These are phyloP conservation scores for Zygoascus hellenicus DNA, from an alignment of 1,139 yeast genomes.

Conservation along the genomic window DNA sequence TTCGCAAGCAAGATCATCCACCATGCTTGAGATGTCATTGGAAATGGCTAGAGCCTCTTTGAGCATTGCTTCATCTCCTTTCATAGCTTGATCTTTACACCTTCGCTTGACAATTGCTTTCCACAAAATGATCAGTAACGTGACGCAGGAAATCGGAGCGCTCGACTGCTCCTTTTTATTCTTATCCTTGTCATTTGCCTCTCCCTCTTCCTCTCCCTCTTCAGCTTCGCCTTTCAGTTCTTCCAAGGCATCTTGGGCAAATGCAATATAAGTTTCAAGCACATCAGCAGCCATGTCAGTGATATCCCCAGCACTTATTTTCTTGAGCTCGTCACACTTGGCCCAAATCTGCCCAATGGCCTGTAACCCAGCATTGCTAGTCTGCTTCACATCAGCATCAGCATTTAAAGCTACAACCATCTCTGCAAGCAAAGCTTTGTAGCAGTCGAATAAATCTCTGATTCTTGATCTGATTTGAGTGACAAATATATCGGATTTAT, in stretches of 20 bases:
- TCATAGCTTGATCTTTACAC: not conserved
- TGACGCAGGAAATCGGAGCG: too few relatives aligned
- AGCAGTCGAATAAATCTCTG: slow-evolving; percentile 3
- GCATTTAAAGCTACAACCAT: not conserved
- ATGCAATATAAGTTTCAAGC: slow-evolving; percentile 2
- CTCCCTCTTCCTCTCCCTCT: slow-evolving; percentile 33
- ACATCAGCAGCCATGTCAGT: slow-evolving; percentile 3
- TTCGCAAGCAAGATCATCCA: slow-evolving; percentile 8
- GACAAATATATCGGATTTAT: slow-evolving; percentile 3
- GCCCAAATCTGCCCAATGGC: slow-evolving; percentile 9
- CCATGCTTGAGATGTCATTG: not conserved
- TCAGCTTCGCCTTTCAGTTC: slow-evolving; percentile 47
- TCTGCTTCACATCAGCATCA: not conserved
- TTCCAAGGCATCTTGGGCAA: slow-evolving; percentile 40
- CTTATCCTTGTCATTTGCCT: slow-evolving; percentile 35
- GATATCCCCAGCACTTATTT: slow-evolving; percentile 1
- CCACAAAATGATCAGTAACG: slow-evolving; percentile 21
- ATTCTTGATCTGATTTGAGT: slow-evolving; percentile 4
- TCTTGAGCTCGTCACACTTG: slow-evolving; percentile 2
- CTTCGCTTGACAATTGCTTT: slow-evolving; percentile 4
- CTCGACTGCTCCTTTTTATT: slow-evolving; percentile 28
- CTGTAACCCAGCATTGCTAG: not conserved
- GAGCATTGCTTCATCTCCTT: not conserved
- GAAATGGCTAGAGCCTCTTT: not conserved
- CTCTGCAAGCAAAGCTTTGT: slow-evolving; percentile 3